Percentiles rank a stretch among this genome's conserved stretches.
Evolutionary conservation across 1,284 basidiomycete species (phyloP).

Genomic region (Puccinia hordei): DNA sequence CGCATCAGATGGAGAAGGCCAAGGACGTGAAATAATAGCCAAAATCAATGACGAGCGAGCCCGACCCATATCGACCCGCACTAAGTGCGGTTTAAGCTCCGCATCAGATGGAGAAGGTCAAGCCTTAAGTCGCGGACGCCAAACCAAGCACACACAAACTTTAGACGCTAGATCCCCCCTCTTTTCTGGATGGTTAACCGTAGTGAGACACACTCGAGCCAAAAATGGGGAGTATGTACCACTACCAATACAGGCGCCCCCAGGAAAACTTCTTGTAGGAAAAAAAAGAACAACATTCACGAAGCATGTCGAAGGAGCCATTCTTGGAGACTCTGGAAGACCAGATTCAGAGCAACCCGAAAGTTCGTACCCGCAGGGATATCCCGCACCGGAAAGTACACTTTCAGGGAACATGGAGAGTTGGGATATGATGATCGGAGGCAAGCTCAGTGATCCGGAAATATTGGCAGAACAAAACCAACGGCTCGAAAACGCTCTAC

Average conservation of each 20-base stretch:
- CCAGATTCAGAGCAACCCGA: background rate
- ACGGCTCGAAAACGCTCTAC: background rate
- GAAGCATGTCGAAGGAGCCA: background rate
- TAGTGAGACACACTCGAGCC: background rate
- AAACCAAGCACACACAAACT: too few species aligned
- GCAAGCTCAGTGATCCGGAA: background rate
- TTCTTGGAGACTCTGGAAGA: background rate
- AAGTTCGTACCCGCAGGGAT: background rate
- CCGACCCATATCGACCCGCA: background rate
- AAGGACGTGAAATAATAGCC: background rate
- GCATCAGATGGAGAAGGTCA: too few species aligned
- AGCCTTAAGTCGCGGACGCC: too few species aligned
- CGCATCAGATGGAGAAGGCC: too few species aligned
- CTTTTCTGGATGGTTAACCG: background rate
- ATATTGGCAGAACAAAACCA: background rate
- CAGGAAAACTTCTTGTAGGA: background rate
- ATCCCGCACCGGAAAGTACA: background rate
- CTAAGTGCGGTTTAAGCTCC: too few species aligned
- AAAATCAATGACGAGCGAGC: background rate
- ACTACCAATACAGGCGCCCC: background rate
- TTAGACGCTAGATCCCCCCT: background rate
- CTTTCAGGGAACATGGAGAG: background rate
- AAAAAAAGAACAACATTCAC: background rate
- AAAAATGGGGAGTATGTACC: background rate
- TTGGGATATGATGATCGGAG: background rate